Percentiles rank a stretch among this genome's conserved stretches.
Conservation (phyloP, 2,329 filamentous ascomycete genomes). For the Beauveria sp. region DNA sequence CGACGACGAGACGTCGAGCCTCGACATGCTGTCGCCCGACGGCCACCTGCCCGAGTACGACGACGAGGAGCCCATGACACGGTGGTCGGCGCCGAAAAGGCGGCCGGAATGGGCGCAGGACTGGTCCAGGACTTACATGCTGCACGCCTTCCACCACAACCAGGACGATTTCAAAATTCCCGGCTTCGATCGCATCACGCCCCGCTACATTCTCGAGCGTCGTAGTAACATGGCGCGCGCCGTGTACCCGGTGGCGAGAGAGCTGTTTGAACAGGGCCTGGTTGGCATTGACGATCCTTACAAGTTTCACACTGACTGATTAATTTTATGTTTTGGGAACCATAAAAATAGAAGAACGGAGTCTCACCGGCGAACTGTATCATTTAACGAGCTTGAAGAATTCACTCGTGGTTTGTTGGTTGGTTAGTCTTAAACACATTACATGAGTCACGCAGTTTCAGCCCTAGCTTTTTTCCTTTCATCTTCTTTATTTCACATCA, state of each 20-base stretch:
- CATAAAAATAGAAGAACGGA: background rate
- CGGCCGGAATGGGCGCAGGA: constrained; percentile 9
- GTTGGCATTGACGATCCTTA: constrained; percentile 13
- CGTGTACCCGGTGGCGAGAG: constrained; percentile 14
- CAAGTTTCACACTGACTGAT: background rate
- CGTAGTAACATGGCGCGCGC: constrained; percentile 16
- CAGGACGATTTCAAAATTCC: background rate
- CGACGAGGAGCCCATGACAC: background rate
- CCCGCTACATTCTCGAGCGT: constrained; percentile 15
- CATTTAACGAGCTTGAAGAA: background rate
- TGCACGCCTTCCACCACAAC: constrained; percentile 14
- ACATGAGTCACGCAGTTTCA: background rate
- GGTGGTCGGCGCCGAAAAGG: background rate
- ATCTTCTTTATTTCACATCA: background rate
- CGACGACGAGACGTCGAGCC: constrained; percentile 3
- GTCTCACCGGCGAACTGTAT: background rate
- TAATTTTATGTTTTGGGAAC: background rate
- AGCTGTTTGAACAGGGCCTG: constrained; percentile 14
- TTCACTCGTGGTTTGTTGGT: background rate
- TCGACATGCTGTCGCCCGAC: background rate
- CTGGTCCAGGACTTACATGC: constrained; percentile 13
- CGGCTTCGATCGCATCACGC: constrained; percentile 11
- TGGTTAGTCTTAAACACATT: background rate
- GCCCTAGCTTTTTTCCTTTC: background rate
- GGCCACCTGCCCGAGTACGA: background rate